Conservation (phyloP, 345 rosid genomes). For the Microcos paniculata region DNA sequence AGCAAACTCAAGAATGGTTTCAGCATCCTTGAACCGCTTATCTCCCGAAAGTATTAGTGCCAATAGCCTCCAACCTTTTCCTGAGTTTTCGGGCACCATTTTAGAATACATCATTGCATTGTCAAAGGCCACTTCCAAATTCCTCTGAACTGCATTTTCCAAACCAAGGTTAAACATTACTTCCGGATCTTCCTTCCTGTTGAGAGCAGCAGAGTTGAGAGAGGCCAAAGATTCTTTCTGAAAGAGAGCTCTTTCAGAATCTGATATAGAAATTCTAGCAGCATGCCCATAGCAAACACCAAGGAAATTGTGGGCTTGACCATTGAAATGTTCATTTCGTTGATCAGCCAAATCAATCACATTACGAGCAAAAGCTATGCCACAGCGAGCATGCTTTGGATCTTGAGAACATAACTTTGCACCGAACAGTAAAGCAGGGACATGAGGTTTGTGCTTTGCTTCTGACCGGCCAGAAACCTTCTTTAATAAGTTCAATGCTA, state of each 20-base stretch:
- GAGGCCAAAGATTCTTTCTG: conserved; percentile 61
- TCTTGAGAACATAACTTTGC: conserved; percentile 79
- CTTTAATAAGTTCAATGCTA: conserved; percentile 71
- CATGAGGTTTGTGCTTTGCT: conserved; percentile 51
- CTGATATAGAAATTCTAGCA: conserved; percentile 69
- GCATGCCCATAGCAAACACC: conserved; percentile 82
- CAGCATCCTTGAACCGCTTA: conserved; percentile 71
- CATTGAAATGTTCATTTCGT: conserved; percentile 46
- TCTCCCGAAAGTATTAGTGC: conserved; percentile 73
- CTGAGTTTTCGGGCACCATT: conserved; percentile 50
- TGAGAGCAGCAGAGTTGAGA: conserved; percentile 55
- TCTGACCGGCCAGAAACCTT: conserved; percentile 68
- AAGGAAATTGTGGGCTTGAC: conserved; percentile 71
- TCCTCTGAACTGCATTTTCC: conserved; percentile 88
- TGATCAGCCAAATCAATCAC: conserved; percentile 39
- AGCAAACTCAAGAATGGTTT: conserved; percentile 62
- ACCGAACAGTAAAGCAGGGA: conserved; percentile 66
- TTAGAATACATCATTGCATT: conserved; percentile 58
- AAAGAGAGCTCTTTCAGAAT: conserved; percentile 59
- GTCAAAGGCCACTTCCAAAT: conserved; percentile 68
- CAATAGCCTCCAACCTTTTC: conserved; percentile 75
- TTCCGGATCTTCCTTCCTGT: conserved; percentile 53
- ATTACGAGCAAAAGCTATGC: conserved; percentile 58
- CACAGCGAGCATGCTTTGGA: conserved; percentile 57
- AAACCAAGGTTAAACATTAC: conserved; percentile 54